Conservation (phyloP, 768 basidiomycete species). For the Termitomyces eurrhizus region DNA sequence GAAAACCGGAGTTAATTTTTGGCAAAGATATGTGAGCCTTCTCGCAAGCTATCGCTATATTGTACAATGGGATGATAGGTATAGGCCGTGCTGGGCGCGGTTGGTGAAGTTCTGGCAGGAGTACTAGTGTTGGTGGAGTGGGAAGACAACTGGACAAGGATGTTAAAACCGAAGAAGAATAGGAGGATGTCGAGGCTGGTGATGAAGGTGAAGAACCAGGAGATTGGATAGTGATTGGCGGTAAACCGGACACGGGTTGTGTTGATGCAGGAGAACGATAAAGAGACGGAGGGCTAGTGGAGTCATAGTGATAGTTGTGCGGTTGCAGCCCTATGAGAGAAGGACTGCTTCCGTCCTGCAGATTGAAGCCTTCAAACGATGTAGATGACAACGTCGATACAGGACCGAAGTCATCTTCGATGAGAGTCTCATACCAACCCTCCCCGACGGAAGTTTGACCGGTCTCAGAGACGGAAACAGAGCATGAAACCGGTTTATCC, state of each 20-base stretch:
- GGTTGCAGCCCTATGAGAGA: conserved; percentile 4
- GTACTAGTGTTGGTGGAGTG: conserved; percentile 23
- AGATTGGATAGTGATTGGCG: conserved; percentile 12
- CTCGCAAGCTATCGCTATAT: conserved; percentile 38
- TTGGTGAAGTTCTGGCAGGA: conserved; percentile 30
- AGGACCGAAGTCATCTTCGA: conserved; percentile 12
- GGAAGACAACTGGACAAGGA: conserved; percentile 8
- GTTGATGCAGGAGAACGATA: background rate
- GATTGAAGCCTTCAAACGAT: conserved; percentile 1
- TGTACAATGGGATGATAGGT: conserved; percentile 39
- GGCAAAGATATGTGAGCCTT: conserved; percentile 11
- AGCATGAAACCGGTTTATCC: conserved; percentile 4
- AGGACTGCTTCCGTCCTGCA: background rate
- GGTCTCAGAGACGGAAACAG: conserved; percentile 12
- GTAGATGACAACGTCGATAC: conserved; percentile 10
- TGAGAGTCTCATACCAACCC: conserved; percentile 9
- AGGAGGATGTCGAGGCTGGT: conserved; percentile 20
- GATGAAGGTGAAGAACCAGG: conserved; percentile 15
- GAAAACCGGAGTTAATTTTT: background rate
- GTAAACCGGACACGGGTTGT: conserved; percentile 2
- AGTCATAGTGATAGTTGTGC: conserved; percentile 5
- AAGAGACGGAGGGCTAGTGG: conserved; percentile 8
- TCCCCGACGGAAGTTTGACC: conserved; percentile 3
- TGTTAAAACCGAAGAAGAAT: conserved; percentile 12
- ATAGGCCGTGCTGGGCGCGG: conserved; percentile 43